These are phyloP conservation scores for Sporothrix inflata DNA, from an alignment of 2,329 filamentous ascomycete species.

Conservation along the genomic window DNA sequence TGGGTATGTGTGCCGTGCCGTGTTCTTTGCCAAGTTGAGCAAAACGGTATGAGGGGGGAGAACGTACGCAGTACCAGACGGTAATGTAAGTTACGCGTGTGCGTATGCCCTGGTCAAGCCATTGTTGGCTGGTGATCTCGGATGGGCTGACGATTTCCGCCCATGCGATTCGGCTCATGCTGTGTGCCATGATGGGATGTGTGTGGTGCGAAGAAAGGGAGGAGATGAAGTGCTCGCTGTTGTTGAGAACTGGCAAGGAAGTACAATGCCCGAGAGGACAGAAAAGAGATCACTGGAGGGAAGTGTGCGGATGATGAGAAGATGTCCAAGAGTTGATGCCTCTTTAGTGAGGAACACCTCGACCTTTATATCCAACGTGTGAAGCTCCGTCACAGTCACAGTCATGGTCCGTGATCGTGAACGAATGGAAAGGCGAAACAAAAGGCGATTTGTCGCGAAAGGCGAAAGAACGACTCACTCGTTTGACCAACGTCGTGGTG, in stretches of 20 bases:
- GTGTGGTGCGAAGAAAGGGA: too few species aligned
- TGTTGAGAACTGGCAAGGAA: not conserved
- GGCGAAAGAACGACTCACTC: not conserved
- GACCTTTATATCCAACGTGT: not conserved
- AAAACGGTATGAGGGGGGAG: not conserved
- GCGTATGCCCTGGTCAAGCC: conserved; percentile 12
- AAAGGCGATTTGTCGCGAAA: not conserved
- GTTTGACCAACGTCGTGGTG: not conserved
- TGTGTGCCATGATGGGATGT: conserved; percentile 9
- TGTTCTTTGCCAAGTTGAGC: not conserved
- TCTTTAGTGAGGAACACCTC: not conserved
- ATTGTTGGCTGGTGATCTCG: not conserved
- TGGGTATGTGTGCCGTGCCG: too few species aligned
- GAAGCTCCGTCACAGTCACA: conserved; percentile 3
- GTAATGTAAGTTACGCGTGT: not conserved
- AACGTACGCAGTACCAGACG: conserved; percentile 12
- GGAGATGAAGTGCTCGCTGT: not conserved
- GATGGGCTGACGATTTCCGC: not conserved
- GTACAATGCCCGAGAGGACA: not conserved
- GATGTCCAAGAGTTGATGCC: not conserved
- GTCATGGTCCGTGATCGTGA: not conserved
- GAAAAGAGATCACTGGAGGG: not conserved
- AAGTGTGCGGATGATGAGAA: not conserved
- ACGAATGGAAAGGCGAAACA: not conserved
- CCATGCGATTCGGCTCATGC: conserved; percentile 5